phyloP scores from a whole-genome alignment of 1,139 yeast species.

The Debaryomyces psychrophilus region DNA sequence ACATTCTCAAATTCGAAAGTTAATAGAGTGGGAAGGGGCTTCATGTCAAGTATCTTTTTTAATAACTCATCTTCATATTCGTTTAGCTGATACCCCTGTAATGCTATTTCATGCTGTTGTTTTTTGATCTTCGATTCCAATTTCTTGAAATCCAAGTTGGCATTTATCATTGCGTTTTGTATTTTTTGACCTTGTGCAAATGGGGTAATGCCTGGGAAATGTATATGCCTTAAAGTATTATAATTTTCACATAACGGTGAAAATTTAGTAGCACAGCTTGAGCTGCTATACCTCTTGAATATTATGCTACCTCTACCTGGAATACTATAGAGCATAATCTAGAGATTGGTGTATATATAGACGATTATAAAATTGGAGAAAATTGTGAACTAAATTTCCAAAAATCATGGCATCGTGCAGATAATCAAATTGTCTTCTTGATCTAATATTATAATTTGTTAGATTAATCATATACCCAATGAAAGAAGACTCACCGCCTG shows the following conservation, averaged over 20 bases:
- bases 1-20: slow-evolving; percentile 85
- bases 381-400: not conserved
- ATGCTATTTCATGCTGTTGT: slow-evolving; percentile 38
- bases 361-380: not conserved
- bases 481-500: not conserved
- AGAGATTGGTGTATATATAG: not conserved
- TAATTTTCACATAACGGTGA: slow-evolving; percentile 37
- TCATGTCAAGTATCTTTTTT: slow-evolving; percentile 49
- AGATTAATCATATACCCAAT: not conserved
- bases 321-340: not conserved
- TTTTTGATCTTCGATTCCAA: slow-evolving; percentile 51
- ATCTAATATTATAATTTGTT: not conserved
- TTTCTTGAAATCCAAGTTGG: slow-evolving; percentile 64
- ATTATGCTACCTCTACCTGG: not conserved
- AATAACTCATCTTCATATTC: slow-evolving; percentile 52
- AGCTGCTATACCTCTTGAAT: slow-evolving; percentile 13
- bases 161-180: slow-evolving; percentile 64
- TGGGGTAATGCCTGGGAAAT: slow-evolving; percentile 56
- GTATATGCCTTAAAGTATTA: slow-evolving; percentile 59
- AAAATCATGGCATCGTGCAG: not conserved
- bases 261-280: slow-evolving; percentile 26
- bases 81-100: slow-evolving; percentile 44
- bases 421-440: not conserved
- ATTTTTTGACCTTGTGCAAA: slow-evolving; percentile 63
- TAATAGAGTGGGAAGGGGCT: slow-evolving; percentile 65